Conservation (phyloP, 148 eudicot species). For the Camellia sinensis region DNA sequence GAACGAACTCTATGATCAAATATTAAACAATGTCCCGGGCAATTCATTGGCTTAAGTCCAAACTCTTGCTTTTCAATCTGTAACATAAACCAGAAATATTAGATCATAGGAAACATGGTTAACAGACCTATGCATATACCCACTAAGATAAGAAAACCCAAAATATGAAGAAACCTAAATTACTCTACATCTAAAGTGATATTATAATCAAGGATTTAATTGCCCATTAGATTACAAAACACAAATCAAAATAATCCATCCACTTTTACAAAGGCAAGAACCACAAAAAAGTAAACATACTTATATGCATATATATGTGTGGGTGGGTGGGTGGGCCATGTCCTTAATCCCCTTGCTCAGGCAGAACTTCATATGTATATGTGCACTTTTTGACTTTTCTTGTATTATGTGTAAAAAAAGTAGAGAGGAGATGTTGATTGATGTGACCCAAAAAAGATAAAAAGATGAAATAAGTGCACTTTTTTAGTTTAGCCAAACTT, state of each 20-base stretch:
- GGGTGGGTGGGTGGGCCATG: too few species aligned
- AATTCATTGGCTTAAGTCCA: constrained; percentile 96
- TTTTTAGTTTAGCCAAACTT: too few species aligned
- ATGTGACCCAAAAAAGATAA: too few species aligned
- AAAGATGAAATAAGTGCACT: too few species aligned
- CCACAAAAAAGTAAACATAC: background rate
- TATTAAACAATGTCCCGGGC: constrained; percentile 95
- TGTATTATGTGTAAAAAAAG: too few species aligned
- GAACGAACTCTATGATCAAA: constrained; percentile 98
- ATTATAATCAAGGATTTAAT: background rate
- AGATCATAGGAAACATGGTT: background rate
- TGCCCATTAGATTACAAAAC: background rate
- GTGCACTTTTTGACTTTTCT: too few species aligned
- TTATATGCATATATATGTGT: background rate
- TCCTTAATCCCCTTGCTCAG: too few species aligned
- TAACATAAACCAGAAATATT: constrained; percentile 18
- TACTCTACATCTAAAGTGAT: background rate
- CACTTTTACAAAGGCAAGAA: too few species aligned
- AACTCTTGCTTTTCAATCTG: constrained; percentile 84
- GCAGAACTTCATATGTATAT: too few species aligned
- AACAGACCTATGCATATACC: background rate
- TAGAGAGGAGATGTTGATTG: too few species aligned
- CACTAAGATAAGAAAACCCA: background rate
- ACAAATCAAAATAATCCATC: background rate
- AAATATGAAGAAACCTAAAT: background rate